Percentiles rank a stretch among this genome's conserved stretches.
Conservation (phyloP, 257 asterid species). For the Haberlea rhodopensis region DNA sequence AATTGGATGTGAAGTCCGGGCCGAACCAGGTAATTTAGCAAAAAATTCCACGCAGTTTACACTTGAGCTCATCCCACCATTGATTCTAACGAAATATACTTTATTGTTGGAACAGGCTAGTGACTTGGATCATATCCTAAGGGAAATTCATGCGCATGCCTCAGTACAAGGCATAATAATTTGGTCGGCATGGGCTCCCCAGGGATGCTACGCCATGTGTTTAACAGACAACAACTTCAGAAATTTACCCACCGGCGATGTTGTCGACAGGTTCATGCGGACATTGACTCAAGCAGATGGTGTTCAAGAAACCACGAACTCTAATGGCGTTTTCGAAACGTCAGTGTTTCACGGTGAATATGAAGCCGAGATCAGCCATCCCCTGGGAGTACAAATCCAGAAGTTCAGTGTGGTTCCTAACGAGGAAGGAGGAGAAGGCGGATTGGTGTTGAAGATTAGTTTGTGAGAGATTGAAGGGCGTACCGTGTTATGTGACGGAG, state of each 20-base stretch:
- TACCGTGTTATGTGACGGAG: too few relatives aligned
- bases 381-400: constrained; percentile 15
- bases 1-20: constrained; percentile 47
- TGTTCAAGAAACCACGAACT: constrained; percentile 31
- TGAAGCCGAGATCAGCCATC: constrained; percentile 35
- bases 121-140: constrained; percentile 43
- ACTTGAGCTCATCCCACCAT: neutral
- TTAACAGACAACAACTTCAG: constrained; percentile 52
- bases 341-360: constrained; percentile 57
- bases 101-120: constrained; percentile 26
- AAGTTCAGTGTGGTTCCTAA: constrained; percentile 12
- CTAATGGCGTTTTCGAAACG: constrained; percentile 38
- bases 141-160: constrained; percentile 48
- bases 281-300: constrained; percentile 15
- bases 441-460: neutral
- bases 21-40: constrained; percentile 40
- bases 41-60: neutral
- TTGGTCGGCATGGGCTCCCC: constrained; percentile 57
- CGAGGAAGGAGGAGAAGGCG: neutral
- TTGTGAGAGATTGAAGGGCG: neutral
- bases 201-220: constrained; percentile 62
- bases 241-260: constrained; percentile 52
- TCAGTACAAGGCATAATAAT: constrained; percentile 41
- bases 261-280: constrained; percentile 36
- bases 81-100: neutral